These are phyloP conservation scores for Gardenia jasminoides DNA, from an alignment of 257 asterid genomes.

Conservation along the genomic window DNA sequence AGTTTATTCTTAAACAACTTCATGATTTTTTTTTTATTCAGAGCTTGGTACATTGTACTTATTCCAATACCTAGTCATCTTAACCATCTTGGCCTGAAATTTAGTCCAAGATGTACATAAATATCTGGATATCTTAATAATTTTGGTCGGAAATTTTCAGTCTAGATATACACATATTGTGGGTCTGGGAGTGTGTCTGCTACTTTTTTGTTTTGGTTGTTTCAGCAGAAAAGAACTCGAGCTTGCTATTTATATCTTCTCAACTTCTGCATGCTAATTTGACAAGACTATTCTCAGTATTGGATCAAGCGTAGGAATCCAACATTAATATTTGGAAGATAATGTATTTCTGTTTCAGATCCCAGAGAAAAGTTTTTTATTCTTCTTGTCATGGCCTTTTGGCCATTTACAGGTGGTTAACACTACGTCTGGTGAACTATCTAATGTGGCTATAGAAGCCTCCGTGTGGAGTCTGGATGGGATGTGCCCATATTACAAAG, in stretches of 20 bases:
- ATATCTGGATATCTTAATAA: neutral
- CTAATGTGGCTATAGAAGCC: conserved; percentile 18
- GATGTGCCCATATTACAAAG: conserved; percentile 53
- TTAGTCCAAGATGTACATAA: neutral
- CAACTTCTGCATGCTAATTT: neutral
- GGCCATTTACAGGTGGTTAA: conserved; percentile 11
- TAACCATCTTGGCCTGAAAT: neutral
- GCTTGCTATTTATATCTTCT: neutral
- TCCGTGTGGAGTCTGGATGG: conserved; percentile 9
- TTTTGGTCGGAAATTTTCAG: neutral
- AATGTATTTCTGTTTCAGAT: neutral
- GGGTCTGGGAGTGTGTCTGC: neutral
- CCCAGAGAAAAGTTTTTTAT: neutral
- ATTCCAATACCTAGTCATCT: neutral
- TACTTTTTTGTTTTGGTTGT: neutral
- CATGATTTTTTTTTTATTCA: neutral
- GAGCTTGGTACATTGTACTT: neutral
- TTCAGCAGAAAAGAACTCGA: neutral
- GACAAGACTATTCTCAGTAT: neutral
- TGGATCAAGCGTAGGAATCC: neutral
- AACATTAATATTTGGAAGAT: neutral
- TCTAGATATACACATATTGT: neutral
- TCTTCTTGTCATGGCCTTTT: neutral
- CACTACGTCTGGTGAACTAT: conserved; percentile 8
- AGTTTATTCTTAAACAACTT: neutral